Evolutionary conservation across 768 basidiomycete species (phyloP).

Genomic region (Lenzites betulinus): DNA sequence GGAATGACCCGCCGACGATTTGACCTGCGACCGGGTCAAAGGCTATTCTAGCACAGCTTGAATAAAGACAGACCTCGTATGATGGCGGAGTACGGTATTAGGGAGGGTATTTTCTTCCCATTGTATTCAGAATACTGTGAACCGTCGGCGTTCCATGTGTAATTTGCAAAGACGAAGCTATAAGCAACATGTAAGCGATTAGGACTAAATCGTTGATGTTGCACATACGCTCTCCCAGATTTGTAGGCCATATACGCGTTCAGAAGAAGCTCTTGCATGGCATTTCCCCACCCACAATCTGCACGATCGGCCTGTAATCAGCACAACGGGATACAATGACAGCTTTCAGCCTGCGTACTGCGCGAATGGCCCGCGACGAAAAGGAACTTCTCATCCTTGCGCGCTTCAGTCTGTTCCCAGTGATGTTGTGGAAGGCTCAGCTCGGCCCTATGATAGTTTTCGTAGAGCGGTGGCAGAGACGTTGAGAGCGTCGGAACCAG

Average conservation of each 20-base stretch:
- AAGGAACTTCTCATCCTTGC: constrained; percentile 5
- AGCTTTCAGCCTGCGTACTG: neutral
- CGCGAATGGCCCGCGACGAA: constrained; percentile 12
- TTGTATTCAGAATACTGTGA: constrained; percentile 45
- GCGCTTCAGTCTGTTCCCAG: neutral
- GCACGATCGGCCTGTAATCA: neutral
- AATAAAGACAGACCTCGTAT: constrained; percentile 41
- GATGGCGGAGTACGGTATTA: constrained; percentile 54
- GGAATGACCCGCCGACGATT: constrained; percentile 44
- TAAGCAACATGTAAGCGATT: neutral
- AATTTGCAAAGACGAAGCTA: constrained; percentile 56
- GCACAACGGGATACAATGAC: neutral
- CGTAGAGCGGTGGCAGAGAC: constrained; percentile 8
- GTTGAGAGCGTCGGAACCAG: neutral
- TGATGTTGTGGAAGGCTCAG: constrained; percentile 2
- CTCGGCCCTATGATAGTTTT: neutral
- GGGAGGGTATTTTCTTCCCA: constrained; percentile 51
- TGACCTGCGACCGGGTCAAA: constrained; percentile 33
- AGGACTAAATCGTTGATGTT: neutral
- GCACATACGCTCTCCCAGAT: constrained; percentile 39
- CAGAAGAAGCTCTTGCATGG: constrained; percentile 42
- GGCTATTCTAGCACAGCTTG: too few species aligned
- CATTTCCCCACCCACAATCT: constrained; percentile 45
- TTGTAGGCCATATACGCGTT: constrained; percentile 37
- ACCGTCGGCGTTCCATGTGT: constrained; percentile 49